Base-by-base conservation (phyloP, 1,139 yeast genomes). In the Debaryomyces sp. region DNA sequence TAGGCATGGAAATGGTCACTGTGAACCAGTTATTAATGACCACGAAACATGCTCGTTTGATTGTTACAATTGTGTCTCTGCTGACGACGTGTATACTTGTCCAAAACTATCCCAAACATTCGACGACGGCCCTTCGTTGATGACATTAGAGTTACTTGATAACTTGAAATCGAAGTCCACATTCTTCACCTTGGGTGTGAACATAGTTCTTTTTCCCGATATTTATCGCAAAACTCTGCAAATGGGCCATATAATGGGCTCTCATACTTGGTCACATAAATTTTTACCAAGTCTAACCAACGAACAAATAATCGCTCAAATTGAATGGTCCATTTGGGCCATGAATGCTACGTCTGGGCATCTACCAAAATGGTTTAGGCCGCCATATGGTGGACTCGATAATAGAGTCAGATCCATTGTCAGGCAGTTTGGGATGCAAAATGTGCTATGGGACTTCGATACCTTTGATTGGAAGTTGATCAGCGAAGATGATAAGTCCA, bases 261-360 rank as follows among this genome's bases (percentile, higher is more conserved):
- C 92, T 0, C 99, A 92, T 65, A 90, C 97, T 1, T 92, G 97
- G 97, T 84, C 94, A 5, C 98, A 92, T 69, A 84, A 85, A 50
- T 89, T 86, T 58, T 75, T 92, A 52, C 97, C 98, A 1, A 70
- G 84, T 1, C 73, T 92, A 50, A 67, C 82, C 13, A 90, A 90
- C 63, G 94, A 89, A 65, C 81, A 89, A 53, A 82, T 92, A 18
- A 84, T 88, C 50, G 96, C 97, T 0, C 97, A 92, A 64, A 71
- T 92, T 42, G 86, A 92, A 68, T 92, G 98, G 99, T 87, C 96
- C 1, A 84, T 91, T 34, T 92, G 98, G 98, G 97, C 97, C 5
- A 89, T 91, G 95, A 91, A 94, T 68, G 97, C 97, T 2, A 91
- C 98, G 0, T 88, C 90, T 0, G 77, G 85, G 21, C 94, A 91